Conservation (phyloP, 495 filamentous ascomycete species). For the Hypoxylon fragiforme region DNA sequence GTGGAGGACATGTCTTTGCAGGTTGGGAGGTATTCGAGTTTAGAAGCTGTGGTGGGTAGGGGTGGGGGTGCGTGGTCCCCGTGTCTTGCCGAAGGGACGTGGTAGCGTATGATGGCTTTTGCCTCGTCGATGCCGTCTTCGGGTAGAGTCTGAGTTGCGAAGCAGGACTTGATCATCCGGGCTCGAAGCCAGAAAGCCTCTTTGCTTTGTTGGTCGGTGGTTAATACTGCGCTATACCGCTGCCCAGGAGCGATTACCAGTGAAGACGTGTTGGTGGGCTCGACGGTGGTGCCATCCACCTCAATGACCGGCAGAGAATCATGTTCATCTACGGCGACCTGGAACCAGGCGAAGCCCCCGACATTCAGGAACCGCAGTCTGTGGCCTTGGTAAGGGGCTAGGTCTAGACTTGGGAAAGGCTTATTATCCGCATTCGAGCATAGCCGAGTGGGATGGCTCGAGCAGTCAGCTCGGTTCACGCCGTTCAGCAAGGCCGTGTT, state of each 20-base stretch:
- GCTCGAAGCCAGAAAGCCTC: constrained; percentile 65
- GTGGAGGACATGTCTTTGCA: constrained; percentile 51
- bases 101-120: constrained; percentile 57
- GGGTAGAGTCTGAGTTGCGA: constrained; percentile 49
- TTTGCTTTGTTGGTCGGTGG: constrained; percentile 58
- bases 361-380: constrained; percentile 71
- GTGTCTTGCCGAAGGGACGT: constrained; percentile 15
- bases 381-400: constrained; percentile 58
- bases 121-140: constrained; percentile 54
- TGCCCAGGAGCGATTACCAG: constrained; percentile 65
- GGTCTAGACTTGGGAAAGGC: constrained; percentile 49
- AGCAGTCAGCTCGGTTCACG: constrained; percentile 52
- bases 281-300: constrained; percentile 70
- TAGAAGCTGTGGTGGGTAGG: constrained; percentile 43
- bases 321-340: constrained; percentile 56
- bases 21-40: constrained; percentile 37
- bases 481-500: constrained; percentile 71
- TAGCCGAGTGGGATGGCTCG: constrained; percentile 44
- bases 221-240: constrained; percentile 65
- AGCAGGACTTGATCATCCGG: constrained; percentile 59
- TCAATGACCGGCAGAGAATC: constrained; percentile 60
- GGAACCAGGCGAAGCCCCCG: constrained; percentile 61
- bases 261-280: constrained; percentile 55
- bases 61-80: constrained; percentile 19
- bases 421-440: constrained; percentile 52